Base-by-base conservation (phyloP, 2,329 filamentous ascomycete species). In the Sarocladium strictum region DNA sequence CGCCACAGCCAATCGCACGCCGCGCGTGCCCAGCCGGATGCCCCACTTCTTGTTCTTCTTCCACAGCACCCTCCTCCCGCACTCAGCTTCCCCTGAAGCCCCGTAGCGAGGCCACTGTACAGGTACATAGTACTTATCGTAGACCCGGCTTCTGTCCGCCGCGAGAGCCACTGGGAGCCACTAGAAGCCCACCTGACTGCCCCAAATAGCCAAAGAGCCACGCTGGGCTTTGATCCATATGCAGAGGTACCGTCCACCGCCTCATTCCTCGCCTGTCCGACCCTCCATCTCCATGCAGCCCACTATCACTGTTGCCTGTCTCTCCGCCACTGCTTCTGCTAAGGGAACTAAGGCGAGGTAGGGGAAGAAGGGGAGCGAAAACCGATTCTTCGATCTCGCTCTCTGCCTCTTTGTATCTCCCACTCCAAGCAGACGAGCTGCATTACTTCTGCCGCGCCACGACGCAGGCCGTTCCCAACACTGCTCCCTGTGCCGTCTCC, bases 261-360 rank as follows among this genome's bases (percentile, higher is more conserved):
- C 23, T 33, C 47, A 51, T 51, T 51, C 47, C 47, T 51, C 47
- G 6, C 27, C 47, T 14, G 47, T 51, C 47, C 29, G 47, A 51
- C 47, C 47, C 47, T 51, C 47, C 47, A 51, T 47, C 47, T 51
- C 47, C 19, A n/a, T 32, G 15, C 27, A 35, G n/a, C 17, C 43
- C 43, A 27, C 43, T 47, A 26, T 7, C 14, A 23, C 7, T 23
- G 19, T 17, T 43, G 40, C 10, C 21, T 11, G 17, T 43, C 26
- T 29, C 23, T 49, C 26, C 10, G 9, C 3, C 43, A 12, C 43
- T 27, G 24, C 40, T 14, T 49, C 21, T 11, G 38, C 24, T 27
- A 15, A 47, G 43, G 24, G n/a, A n/a, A n/a, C n/a, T n/a, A n/a
- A n/a, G n/a, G n/a, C n/a, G n/a, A n/a, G n/a, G n/a, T n/a, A n/a